phyloP scores from a whole-genome alignment of 2,329 filamentous ascomycete genomes.

The Akanthomyces uredinophilus region DNA sequence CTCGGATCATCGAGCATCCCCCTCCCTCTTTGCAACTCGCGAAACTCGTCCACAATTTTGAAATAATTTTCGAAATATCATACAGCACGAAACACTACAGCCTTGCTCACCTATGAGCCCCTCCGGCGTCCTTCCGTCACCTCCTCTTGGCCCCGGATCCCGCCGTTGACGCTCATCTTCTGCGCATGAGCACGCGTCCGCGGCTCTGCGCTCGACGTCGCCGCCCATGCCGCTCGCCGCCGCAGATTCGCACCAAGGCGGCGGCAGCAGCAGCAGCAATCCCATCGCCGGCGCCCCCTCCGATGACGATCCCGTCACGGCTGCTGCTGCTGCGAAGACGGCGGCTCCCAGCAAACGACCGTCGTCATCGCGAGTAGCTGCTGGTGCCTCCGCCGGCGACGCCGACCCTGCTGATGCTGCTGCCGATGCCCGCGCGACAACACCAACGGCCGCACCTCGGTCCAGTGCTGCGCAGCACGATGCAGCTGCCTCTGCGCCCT shows the following conservation, averaged over 20 bases:
- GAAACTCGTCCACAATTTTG: neutral
- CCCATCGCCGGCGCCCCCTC: neutral
- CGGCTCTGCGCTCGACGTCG: slow-evolving; percentile 9
- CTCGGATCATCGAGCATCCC: slow-evolving; percentile 5
- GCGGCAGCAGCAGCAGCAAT: slow-evolving; percentile 9
- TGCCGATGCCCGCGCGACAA: neutral
- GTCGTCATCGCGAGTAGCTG: neutral
- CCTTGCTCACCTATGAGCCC: neutral
- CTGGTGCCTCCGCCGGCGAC: neutral
- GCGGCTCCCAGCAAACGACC: neutral
- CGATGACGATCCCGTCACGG: slow-evolving; percentile 1
- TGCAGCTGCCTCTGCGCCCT: slow-evolving; percentile 28
- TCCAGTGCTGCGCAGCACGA: neutral
- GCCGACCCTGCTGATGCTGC: neutral
- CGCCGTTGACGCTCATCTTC: neutral
- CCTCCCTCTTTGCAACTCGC: neutral
- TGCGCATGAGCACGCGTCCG: slow-evolving; percentile 12
- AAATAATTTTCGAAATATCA: neutral
- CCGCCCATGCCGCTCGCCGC: slow-evolving; percentile 15
- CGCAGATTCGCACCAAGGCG: slow-evolving; percentile 3
- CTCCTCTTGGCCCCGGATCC: neutral
- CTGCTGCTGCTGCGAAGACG: neutral
- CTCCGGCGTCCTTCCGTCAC: neutral
- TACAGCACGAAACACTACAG: neutral
- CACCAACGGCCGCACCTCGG: slow-evolving; percentile 18